phyloP scores from a whole-genome alignment of 495 filamentous ascomycete species.

The Penicillium taxi region DNA sequence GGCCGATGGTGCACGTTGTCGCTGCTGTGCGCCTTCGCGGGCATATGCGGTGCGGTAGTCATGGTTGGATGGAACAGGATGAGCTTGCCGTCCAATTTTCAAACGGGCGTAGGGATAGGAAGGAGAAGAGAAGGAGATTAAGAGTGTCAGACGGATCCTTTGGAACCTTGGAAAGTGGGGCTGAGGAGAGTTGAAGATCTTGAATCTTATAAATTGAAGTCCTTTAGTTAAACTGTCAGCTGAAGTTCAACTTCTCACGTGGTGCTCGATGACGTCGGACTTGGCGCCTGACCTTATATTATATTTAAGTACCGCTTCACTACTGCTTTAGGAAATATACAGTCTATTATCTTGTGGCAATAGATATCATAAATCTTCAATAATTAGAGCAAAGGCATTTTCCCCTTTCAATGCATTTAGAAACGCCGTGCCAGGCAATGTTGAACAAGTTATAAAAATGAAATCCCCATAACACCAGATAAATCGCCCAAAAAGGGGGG shows the following conservation, averaged over 20 bases:
- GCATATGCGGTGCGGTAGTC: constrained; percentile 27
- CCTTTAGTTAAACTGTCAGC: no score
- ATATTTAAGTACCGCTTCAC: neutral
- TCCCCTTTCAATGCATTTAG: constrained; percentile 16
- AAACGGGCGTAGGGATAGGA: constrained; percentile 15
- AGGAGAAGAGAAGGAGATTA: no score
- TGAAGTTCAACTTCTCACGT: no score
- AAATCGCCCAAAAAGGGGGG: constrained; percentile 19
- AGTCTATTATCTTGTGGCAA: no score
- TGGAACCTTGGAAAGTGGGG: no score
- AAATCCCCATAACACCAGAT: constrained; percentile 22
- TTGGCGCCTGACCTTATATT: constrained; percentile 16
- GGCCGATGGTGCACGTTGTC: constrained; percentile 54
- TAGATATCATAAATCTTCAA: no score
- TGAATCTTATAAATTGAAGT: no score
- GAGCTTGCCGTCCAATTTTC: constrained; percentile 16
- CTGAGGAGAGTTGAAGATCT: no score
- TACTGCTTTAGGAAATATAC: neutral
- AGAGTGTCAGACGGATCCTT: no score
- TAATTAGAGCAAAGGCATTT: constrained; percentile 4
- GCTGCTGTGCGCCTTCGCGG: constrained; percentile 28
- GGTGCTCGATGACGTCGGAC: constrained; percentile 15
- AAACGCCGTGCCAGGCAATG: constrained; percentile 10
- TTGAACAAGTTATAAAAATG: constrained; percentile 4
- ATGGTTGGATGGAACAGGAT: constrained; percentile 14